phyloP scores from a whole-genome alignment of 1,284 basidiomycete species.

The Pseudozyma flocculosa region DNA sequence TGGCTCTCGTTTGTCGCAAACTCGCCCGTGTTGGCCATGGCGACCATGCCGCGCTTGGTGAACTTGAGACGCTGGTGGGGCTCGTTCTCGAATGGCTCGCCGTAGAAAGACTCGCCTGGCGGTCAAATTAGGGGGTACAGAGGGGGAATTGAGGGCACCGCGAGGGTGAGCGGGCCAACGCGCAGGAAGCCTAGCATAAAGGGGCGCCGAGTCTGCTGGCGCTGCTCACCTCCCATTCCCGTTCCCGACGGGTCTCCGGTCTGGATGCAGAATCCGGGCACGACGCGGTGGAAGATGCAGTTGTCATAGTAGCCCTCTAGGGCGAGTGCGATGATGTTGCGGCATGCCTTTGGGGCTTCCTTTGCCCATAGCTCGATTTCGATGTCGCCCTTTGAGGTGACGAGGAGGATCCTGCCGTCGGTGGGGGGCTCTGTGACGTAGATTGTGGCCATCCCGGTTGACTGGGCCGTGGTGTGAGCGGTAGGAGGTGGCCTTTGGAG shows the following conservation, averaged over 20 bases:
- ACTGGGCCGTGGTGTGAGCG: no score
- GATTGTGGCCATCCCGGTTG: slow-evolving; percentile 32
- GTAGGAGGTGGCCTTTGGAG: no score
- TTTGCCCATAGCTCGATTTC: slow-evolving; percentile 89
- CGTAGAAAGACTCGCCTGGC: slow-evolving; percentile 28
- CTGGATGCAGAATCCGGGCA: slow-evolving; percentile 86
- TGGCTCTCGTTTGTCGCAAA: slow-evolving; percentile 58
- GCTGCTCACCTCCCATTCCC: slow-evolving; percentile 70
- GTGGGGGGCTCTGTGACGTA: slow-evolving; percentile 64
- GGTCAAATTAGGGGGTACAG: neutral
- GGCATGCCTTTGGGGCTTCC: slow-evolving; percentile 89
- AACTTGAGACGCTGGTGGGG: slow-evolving; percentile 83
- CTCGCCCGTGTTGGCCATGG: slow-evolving; percentile 85
- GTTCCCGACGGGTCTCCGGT: slow-evolving; percentile 93
- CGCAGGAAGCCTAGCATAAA: no score
- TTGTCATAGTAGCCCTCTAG: slow-evolving; percentile 97
- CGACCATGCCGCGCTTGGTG: slow-evolving; percentile 82
- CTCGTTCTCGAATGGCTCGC: slow-evolving; percentile 87
- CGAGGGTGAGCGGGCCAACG: no score
- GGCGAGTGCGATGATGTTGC: slow-evolving; percentile 84
- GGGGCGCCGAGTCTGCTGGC: no score
- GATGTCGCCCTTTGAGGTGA: slow-evolving; percentile 69
- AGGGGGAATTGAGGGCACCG: neutral
- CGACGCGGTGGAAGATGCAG: slow-evolving; percentile 85
- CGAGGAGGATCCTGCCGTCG: slow-evolving; percentile 79